These are phyloP conservation scores for Pseudogymnoascus sp. DNA, from an alignment of 2,329 filamentous ascomycete species.

Conservation along the genomic window DNA sequence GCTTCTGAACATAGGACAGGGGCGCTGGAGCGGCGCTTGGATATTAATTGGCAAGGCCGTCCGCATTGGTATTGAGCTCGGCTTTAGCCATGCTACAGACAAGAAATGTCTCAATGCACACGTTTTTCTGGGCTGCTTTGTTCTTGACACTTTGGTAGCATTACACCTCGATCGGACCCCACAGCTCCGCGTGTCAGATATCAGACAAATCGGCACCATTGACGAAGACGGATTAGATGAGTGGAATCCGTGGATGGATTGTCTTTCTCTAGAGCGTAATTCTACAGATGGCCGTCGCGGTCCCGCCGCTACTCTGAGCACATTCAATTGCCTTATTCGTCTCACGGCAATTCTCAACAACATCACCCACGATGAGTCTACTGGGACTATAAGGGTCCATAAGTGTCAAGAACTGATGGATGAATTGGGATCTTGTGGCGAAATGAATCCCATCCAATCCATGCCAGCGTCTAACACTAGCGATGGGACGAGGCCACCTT, in stretches of 20 bases:
- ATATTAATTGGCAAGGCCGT: slow-evolving; percentile 57
- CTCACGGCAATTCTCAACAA: slow-evolving; percentile 26
- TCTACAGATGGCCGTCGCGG: slow-evolving; percentile 19
- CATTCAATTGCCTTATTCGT: slow-evolving; percentile 28
- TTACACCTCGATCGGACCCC: slow-evolving; percentile 42
- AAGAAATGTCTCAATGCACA: slow-evolving; percentile 31
- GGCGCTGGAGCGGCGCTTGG: slow-evolving; percentile 52
- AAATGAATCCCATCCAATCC: not conserved
- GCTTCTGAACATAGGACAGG: slow-evolving; percentile 53
- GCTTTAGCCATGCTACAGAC: slow-evolving; percentile 29
- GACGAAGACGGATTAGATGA: slow-evolving; percentile 63
- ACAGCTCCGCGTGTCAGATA: slow-evolving; percentile 41
- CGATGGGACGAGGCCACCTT: not conserved
- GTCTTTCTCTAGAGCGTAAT: slow-evolving; percentile 31
- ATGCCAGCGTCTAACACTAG: not conserved
- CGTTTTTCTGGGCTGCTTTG: slow-evolving; percentile 49
- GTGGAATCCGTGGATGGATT: slow-evolving; percentile 64
- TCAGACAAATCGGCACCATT: slow-evolving; percentile 39
- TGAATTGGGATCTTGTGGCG: slow-evolving; percentile 23
- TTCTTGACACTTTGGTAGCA: slow-evolving; percentile 53
- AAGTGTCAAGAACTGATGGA: slow-evolving; percentile 16
- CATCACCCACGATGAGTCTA: slow-evolving; percentile 18
- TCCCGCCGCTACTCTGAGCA: slow-evolving; percentile 28
- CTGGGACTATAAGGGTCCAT: not conserved
- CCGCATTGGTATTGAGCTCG: slow-evolving; percentile 40